phyloP scores from a whole-genome alignment of 257 asterid species.

The Primulina eburnea region DNA sequence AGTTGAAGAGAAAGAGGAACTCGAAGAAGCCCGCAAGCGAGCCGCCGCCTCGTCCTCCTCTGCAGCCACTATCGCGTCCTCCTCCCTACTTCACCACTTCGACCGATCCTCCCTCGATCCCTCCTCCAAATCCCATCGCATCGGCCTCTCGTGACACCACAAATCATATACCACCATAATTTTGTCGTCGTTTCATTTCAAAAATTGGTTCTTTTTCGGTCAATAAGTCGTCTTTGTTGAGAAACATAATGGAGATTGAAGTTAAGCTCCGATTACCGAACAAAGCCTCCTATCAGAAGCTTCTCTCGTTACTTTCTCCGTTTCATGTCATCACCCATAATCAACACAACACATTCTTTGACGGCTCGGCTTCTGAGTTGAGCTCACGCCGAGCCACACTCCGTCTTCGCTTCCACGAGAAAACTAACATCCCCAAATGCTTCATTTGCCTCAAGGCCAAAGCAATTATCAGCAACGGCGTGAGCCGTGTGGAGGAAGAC shows the following conservation, averaged over 20 bases:
- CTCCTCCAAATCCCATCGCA: slow-evolving; percentile 72
- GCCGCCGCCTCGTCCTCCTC: slow-evolving; percentile 42
- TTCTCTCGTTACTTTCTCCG: slow-evolving; percentile 54
- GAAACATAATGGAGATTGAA: slow-evolving; percentile 63
- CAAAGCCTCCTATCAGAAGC: slow-evolving; percentile 51
- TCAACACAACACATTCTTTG: slow-evolving; percentile 84
- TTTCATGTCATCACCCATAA: slow-evolving; percentile 59
- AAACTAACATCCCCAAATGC: slow-evolving; percentile 50
- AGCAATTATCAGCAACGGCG: slow-evolving; percentile 67
- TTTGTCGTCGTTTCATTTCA: not conserved
- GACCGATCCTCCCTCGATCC: slow-evolving; percentile 65
- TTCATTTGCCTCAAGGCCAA: slow-evolving; percentile 73
- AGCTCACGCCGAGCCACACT: slow-evolving; percentile 63
- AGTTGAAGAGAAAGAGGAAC: slow-evolving; percentile 82
- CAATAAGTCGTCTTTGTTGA: slow-evolving; percentile 29
- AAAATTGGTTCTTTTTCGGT: not conserved
- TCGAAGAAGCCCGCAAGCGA: slow-evolving; percentile 76
- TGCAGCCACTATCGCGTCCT: slow-evolving; percentile 33
- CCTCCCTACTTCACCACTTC: slow-evolving; percentile 78
- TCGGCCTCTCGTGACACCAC: slow-evolving; percentile 51
- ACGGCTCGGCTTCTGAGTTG: slow-evolving; percentile 63
- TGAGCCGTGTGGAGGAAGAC: slow-evolving; percentile 88
- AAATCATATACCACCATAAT: not conserved
- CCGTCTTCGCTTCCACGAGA: slow-evolving; percentile 86
- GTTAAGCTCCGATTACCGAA: slow-evolving; percentile 78